These are phyloP conservation scores for Vitis vinifera DNA, from an alignment of 164 flowering plant species.

Conservation along the genomic window DNA sequence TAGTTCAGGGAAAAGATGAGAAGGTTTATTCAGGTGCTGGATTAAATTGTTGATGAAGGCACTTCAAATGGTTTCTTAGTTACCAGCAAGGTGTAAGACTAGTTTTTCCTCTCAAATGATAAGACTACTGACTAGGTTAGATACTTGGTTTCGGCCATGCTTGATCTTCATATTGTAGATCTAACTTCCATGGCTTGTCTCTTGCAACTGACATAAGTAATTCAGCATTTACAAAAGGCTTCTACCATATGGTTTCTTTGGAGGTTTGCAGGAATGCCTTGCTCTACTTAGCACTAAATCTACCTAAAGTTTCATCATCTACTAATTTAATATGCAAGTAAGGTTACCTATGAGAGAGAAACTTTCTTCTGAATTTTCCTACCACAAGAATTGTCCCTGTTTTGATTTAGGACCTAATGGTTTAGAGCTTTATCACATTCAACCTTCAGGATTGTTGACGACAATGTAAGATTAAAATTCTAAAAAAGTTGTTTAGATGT, in stretches of 20 bases:
- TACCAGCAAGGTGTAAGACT: too few species aligned
- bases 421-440: too few species aligned
- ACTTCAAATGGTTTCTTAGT: too few species aligned
- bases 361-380: neutral
- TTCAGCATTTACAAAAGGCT: neutral
- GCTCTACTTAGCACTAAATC: neutral
- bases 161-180: too few species aligned
- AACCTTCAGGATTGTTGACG: neutral
- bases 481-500: neutral
- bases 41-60: too few species aligned
- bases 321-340: neutral
- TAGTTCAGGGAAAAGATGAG: too few species aligned
- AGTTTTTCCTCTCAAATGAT: too few species aligned
- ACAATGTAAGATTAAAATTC: neutral
- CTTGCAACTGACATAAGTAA: neutral
- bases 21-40: too few species aligned
- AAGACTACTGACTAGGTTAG: too few species aligned
- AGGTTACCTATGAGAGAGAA: neutral
- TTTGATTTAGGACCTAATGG: neutral
- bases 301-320: conserved; percentile 1
- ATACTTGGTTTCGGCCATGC: too few species aligned
- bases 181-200: neutral
- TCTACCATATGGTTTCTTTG: too few species aligned
- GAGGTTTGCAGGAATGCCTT: neutral
- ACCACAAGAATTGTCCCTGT: neutral